Percentiles rank a stretch among this genome's conserved stretches.
Conservation (phyloP, 2,329 filamentous ascomycete genomes). For the Teratosphaeria pseudoeucalypti region DNA sequence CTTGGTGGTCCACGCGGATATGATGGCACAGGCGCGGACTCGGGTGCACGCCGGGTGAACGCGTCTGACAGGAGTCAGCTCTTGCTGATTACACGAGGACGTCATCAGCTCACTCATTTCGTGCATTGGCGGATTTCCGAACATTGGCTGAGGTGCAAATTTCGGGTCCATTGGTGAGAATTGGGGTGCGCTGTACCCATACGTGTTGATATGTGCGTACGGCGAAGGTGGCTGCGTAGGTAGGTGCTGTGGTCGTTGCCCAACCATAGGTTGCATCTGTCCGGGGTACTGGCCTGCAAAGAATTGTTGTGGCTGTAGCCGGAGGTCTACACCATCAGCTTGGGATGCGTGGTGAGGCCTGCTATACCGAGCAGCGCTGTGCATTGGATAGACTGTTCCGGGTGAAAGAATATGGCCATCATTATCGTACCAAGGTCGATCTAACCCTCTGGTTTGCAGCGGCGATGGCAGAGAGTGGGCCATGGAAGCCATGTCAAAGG, state of each 20-base stretch:
- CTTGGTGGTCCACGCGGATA: constrained; percentile 46
- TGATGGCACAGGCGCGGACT: constrained; percentile 20
- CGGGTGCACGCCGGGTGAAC: constrained; percentile 12
- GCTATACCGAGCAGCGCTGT: constrained; percentile 8
- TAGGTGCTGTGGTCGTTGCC: not conserved
- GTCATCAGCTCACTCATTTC: constrained; percentile 8
- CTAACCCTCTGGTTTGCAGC: not conserved
- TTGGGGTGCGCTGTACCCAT: constrained; percentile 13
- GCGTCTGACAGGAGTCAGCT: constrained; percentile 7
- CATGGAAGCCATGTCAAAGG: constrained; percentile 10
- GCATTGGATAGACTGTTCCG: constrained; percentile 10
- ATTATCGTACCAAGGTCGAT: constrained; percentile 2
- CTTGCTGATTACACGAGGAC: not conserved
- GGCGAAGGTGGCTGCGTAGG: constrained; percentile 8
- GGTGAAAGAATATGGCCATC: constrained; percentile 6
- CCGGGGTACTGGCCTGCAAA: not conserved
- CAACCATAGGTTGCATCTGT: not conserved
- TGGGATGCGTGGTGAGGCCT: constrained; percentile 7
- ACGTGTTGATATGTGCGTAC: constrained; percentile 16
- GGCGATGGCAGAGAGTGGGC: constrained; percentile 5
- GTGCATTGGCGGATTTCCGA: constrained; percentile 10
- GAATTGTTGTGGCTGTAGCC: not conserved
- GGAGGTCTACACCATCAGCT: not conserved
- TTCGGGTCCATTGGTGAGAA: constrained; percentile 16
- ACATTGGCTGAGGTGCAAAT: constrained; percentile 10